Evolutionary conservation across 805 yeast species (phyloP).

Genomic region (Pichia gijzeniarum): DNA sequence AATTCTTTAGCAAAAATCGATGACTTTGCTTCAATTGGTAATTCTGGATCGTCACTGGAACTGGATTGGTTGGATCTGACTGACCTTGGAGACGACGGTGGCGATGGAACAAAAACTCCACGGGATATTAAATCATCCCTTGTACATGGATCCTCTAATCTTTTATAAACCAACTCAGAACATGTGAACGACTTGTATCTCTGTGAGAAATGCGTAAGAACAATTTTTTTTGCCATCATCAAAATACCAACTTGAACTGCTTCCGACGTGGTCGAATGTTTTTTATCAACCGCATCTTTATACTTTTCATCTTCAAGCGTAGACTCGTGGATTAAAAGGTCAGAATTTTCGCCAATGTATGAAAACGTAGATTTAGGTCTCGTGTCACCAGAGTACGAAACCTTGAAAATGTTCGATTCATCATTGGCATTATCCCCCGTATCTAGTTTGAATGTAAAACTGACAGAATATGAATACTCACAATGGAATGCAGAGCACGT

Average conservation of each 20-base stretch:
- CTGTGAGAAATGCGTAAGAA: slow-evolving; percentile 90
- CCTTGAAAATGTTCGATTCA: slow-evolving; percentile 39
- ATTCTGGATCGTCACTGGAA: slow-evolving; percentile 14
- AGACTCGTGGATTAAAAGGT: slow-evolving; percentile 86
- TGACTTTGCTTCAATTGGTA: slow-evolving; percentile 19
- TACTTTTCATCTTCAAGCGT: slow-evolving; percentile 75
- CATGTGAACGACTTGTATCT: slow-evolving; percentile 58
- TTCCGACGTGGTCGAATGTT: slow-evolving; percentile 84
- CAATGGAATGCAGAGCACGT: slow-evolving; percentile 85
- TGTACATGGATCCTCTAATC: slow-evolving; percentile 17
- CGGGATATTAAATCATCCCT: slow-evolving; percentile 6
- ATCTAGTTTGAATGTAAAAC: slow-evolving; percentile 40
- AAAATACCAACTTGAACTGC: slow-evolving; percentile 63
- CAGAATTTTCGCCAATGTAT: slow-evolving; percentile 57
- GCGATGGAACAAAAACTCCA: background rate
- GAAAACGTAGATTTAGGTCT: slow-evolving; percentile 66
- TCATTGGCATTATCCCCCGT: background rate
- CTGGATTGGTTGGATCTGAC: slow-evolving; percentile 16
- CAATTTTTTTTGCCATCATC: slow-evolving; percentile 66
- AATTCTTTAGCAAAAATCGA: slow-evolving; percentile 19
- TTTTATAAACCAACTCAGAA: slow-evolving; percentile 21
- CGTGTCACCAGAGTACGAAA: slow-evolving; percentile 93
- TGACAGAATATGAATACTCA: slow-evolving; percentile 67
- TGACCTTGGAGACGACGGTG: slow-evolving; percentile 8
- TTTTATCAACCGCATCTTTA: slow-evolving; percentile 73